A percentile compares a stretch with the other conserved stretches of the same genome.
These are phyloP conservation scores for Termitomyces heimii DNA, from an alignment of 768 basidiomycete genomes.

Conservation along the genomic window DNA sequence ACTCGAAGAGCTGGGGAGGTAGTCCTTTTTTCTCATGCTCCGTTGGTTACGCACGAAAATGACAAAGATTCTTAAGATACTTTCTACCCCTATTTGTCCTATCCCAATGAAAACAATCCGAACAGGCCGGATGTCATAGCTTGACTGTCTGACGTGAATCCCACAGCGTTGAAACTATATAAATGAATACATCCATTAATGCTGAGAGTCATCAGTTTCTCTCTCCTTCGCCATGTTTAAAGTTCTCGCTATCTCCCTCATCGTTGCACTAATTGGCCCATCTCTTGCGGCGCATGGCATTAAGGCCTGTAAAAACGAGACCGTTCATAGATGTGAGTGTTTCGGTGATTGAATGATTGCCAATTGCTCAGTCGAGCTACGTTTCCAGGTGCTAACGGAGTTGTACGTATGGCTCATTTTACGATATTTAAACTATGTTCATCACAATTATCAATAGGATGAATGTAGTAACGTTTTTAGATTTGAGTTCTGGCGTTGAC, in stretches of 20 bases:
- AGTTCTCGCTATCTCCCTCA: constrained; percentile 1
- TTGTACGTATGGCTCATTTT: background rate
- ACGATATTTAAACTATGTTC: background rate
- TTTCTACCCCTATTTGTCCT: background rate
- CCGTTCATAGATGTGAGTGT: background rate
- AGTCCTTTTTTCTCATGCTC: too few species aligned
- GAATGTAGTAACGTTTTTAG: background rate
- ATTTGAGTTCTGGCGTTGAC: background rate
- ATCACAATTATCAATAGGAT: background rate
- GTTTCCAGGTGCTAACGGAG: constrained; percentile 6
- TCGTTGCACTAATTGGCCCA: background rate
- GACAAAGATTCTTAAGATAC: too few species aligned
- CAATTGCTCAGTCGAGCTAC: background rate
- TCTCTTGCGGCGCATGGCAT: background rate
- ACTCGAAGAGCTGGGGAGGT: too few species aligned
- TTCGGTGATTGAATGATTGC: background rate
- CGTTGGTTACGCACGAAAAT: too few species aligned
- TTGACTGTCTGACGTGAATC: background rate
- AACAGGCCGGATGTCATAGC: background rate
- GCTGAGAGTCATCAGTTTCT: background rate
- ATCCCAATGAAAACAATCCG: background rate
- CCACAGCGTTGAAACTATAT: background rate
- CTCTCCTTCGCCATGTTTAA: constrained; percentile 3
- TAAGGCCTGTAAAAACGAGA: background rate
- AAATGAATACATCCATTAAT: background rate